These are phyloP conservation scores for Chrysosporium queenslandicum DNA, from an alignment of 2,329 filamentous ascomycete genomes.

Conservation along the genomic window DNA sequence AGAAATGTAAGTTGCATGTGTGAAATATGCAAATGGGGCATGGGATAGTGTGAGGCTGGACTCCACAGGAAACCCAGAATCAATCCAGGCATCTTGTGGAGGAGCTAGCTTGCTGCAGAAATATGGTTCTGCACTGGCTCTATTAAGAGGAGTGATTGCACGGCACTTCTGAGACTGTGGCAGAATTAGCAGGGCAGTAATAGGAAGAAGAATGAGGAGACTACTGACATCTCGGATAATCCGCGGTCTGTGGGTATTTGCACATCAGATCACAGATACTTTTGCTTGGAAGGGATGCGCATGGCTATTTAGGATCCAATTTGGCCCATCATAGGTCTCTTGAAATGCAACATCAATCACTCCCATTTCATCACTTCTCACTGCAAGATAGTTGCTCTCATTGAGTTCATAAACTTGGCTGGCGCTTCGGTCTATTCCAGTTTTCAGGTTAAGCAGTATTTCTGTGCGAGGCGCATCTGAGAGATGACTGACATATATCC, in stretches of 20 bases:
- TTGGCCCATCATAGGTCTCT: constrained; percentile 1
- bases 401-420: constrained; percentile 10
- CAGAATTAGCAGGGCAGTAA: neutral
- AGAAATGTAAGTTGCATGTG: constrained; percentile 14
- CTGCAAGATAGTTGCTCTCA: constrained; percentile 12
- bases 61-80: constrained; percentile 11
- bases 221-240: constrained; percentile 11
- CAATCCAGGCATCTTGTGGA: constrained; percentile 13
- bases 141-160: constrained; percentile 15
- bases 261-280: constrained; percentile 4
- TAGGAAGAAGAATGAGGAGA: neutral
- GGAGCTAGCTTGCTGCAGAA: no score
- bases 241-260: neutral
- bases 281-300: constrained; percentile 2
- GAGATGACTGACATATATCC: constrained; percentile 12
- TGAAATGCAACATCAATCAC: constrained; percentile 15
- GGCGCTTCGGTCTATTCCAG: neutral
- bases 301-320: constrained; percentile 12
- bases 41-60: constrained; percentile 8
- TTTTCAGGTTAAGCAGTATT: neutral
- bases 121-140: constrained; percentile 14
- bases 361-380: constrained; percentile 13
- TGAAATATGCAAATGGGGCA: constrained; percentile 12
- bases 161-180: constrained; percentile 15
- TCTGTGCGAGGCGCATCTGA: neutral